Evolutionary conservation across 2,329 filamentous ascomycete species (phyloP), one percentile per base, ranked within the genome.

Genomic region (Pseudogymnoascus sp.): DNA sequence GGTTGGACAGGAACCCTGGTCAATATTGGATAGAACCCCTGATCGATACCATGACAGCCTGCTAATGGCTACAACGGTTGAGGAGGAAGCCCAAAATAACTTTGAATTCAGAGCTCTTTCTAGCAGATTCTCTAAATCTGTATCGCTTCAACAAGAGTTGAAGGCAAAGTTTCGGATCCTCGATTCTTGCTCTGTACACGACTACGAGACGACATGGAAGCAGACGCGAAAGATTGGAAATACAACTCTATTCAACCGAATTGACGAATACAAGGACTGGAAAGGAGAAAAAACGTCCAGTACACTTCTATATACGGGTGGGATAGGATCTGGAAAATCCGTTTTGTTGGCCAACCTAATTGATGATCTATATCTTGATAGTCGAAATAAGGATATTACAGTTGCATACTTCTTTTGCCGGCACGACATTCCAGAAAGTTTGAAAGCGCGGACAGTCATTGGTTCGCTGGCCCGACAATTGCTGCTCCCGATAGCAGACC

Each of bases 301-400:
- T 39, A 75, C 75, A 0, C 62, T 80, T 0, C 1, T 78, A 0
- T 74, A 68, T 30, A 71, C 60, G 8, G 77, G 77, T 4, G 78
- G 76, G 49, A 67, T 80, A 0, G 78, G 78, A 1, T 75, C 73
- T 0, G 78, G 78, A 0, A 80, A 80, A 62, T 78, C 78, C 0
- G 76, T 80, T 1, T 59, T 76, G 6, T 55, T 79, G 3, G 77
- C 78, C 1, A 80, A 79, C 60, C 72, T 80, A 0, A 70, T 80
- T 0, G 73, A 76, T 58, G 72, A 77, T 42, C 49, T 78, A 1
- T 69, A 72, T 39, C 64, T 75, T 38, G 19, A 63, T 55, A 28
- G 42, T 8, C 28, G 63, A 30, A 61, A 58, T 9, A 22, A 61
- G 3, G 55, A 65, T 6, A 41, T 25, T 23, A 39, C 35, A 1